Conservation (phyloP, 345 rosid species). For the Combretum micranthum region DNA sequence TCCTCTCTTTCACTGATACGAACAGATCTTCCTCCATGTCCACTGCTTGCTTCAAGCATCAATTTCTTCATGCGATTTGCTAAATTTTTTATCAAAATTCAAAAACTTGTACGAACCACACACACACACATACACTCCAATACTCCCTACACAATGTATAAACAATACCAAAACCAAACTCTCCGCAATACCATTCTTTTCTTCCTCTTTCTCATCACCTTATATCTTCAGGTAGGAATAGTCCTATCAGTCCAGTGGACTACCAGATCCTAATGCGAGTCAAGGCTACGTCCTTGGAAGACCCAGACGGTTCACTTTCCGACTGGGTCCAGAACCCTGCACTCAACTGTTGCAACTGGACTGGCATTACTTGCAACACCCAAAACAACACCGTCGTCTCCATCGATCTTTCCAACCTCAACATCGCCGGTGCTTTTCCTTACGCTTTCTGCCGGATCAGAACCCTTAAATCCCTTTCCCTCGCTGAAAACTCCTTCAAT, state of each 20-base stretch:
- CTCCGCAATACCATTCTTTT: too few species aligned
- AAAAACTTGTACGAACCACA: too few species aligned
- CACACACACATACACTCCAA: too few species aligned
- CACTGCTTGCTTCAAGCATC: too few species aligned
- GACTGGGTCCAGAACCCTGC: slow-evolving; percentile 40
- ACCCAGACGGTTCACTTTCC: slow-evolving; percentile 33
- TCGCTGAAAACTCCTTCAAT: slow-evolving; percentile 27
- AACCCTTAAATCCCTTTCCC: slow-evolving; percentile 41
- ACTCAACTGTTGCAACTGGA: slow-evolving; percentile 56
- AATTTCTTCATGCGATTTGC: too few species aligned
- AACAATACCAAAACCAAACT: too few species aligned
- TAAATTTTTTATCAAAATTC: too few species aligned
- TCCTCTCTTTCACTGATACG: too few species aligned
- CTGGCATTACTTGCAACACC: slow-evolving; percentile 46
- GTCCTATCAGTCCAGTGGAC: slow-evolving; percentile 18
- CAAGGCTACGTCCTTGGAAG: slow-evolving; percentile 27
- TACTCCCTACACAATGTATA: too few species aligned
- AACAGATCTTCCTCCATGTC: too few species aligned
- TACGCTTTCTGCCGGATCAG: slow-evolving; percentile 48
- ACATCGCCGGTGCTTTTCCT: slow-evolving; percentile 49
- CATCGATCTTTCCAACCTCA: slow-evolving; percentile 36
- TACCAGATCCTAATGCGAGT: slow-evolving; percentile 45
- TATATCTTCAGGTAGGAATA: too few species aligned
- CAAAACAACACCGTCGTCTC: slow-evolving; percentile 30
- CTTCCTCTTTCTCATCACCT: too few species aligned